Conservation (phyloP, 768 basidiomycete species). For the Dacryopinax primogenitus region DNA sequence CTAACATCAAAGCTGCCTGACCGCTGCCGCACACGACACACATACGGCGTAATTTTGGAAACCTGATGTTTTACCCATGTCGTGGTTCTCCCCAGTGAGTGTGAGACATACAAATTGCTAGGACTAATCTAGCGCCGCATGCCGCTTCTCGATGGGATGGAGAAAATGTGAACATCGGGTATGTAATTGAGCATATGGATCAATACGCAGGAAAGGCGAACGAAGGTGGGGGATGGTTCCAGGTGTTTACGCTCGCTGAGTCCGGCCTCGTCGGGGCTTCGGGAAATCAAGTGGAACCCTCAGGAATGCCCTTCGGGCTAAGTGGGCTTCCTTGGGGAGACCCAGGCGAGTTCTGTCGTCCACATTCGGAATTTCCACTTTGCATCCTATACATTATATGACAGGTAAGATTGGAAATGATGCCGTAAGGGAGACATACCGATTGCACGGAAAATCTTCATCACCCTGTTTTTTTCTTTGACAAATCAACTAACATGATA, state of each 20-base stretch:
- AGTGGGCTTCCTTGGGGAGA: slow-evolving; percentile 47
- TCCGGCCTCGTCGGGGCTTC: slow-evolving; percentile 32
- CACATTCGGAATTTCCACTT: slow-evolving; percentile 42
- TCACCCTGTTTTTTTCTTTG: slow-evolving; percentile 34
- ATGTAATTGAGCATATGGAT: too few species aligned
- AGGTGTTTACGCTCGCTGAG: not conserved
- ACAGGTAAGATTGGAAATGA: not conserved
- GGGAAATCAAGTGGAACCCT: slow-evolving; percentile 72
- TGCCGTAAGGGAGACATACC: slow-evolving; percentile 31
- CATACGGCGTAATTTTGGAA: too few species aligned
- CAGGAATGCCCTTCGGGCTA: slow-evolving; percentile 59
- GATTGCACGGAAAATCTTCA: slow-evolving; percentile 60
- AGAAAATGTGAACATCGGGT: too few species aligned
- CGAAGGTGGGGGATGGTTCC: too few species aligned
- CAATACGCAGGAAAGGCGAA: too few species aligned
- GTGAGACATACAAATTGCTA: too few species aligned
- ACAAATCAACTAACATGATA: slow-evolving; percentile 12
- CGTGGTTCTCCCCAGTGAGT: too few species aligned
- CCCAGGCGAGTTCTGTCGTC: slow-evolving; percentile 59
- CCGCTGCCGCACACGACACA: too few species aligned
- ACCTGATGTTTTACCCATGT: too few species aligned
- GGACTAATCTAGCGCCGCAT: too few species aligned
- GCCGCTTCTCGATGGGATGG: too few species aligned
- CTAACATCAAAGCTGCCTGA: too few species aligned
- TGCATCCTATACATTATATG: slow-evolving; percentile 45